phyloP scores from a whole-genome alignment of 139 green algal genomes.

The Haematococcus lacustris region DNA sequence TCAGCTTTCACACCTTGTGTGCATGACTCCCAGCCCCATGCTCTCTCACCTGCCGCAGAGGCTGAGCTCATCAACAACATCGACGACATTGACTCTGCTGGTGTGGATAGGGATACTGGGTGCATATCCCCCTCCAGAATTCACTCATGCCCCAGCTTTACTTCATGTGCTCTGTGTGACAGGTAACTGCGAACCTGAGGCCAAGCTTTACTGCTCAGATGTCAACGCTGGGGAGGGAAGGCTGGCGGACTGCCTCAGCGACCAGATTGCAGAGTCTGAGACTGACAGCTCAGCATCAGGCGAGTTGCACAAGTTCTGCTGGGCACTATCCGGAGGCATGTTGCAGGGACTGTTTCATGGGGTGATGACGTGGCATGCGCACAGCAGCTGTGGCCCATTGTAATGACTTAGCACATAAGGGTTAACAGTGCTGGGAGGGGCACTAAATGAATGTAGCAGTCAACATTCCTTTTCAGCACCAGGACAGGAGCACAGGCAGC shows the following conservation, averaged over 20 bases:
- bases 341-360: too few relatives aligned
- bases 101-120: not conserved
- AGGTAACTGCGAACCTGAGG: slow-evolving; percentile 58
- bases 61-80: not conserved
- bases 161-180: too few relatives aligned
- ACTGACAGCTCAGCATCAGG: not conserved
- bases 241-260: slow-evolving; percentile 57
- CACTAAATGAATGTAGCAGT: not conserved
- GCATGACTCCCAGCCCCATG: too few relatives aligned
- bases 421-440: not conserved
- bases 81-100: not conserved
- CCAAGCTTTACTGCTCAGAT: slow-evolving; percentile 54
- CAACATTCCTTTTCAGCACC: too few relatives aligned
- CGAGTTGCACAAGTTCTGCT: too few relatives aligned
- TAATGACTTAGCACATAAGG: not conserved
- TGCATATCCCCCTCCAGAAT: too few relatives aligned
- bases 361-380: slow-evolving; percentile 11
- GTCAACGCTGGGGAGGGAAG: slow-evolving; percentile 43
- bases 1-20: too few relatives aligned
- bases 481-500: too few relatives aligned
- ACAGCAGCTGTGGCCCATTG: not conserved
- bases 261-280: slow-evolving; percentile 45
- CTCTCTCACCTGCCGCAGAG: not conserved
- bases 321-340: too few relatives aligned
- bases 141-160: too few relatives aligned